Evolutionary conservation across 2,329 filamentous ascomycete genomes (phyloP).

Genomic region (Thelonectria rubi): DNA sequence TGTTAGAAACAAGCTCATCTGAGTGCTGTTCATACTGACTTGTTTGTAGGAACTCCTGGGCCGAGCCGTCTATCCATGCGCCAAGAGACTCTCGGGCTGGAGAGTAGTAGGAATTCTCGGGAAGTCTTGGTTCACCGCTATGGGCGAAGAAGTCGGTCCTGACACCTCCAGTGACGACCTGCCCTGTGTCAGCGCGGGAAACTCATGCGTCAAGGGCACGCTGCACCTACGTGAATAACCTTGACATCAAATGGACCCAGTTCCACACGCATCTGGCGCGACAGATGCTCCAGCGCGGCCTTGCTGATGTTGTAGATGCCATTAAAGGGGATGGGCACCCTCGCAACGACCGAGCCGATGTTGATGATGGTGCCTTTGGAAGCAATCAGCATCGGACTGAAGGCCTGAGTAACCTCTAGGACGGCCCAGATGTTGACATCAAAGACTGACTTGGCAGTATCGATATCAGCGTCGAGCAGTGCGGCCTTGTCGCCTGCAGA

Average conservation of each 20-base stretch:
- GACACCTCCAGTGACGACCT: slow-evolving; percentile 46
- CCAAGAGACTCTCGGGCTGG: slow-evolving; percentile 28
- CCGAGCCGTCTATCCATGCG: slow-evolving; percentile 29
- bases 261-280: slow-evolving; percentile 53
- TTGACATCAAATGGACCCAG: slow-evolving; percentile 47
- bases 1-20: slow-evolving; percentile 8
- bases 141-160: slow-evolving; percentile 48
- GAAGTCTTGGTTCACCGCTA: slow-evolving; percentile 52
- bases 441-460: slow-evolving; percentile 42
- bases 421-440: slow-evolving; percentile 52
- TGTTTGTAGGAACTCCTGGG: slow-evolving; percentile 16
- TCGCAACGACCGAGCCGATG: slow-evolving; percentile 50
- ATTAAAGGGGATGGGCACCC: slow-evolving; percentile 43
- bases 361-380: slow-evolving; percentile 50
- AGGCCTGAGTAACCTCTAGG: slow-evolving; percentile 51
- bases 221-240: slow-evolving; percentile 41
- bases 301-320: slow-evolving; percentile 55
- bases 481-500: slow-evolving; percentile 31
- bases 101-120: slow-evolving; percentile 41
- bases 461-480: slow-evolving; percentile 35
- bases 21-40: slow-evolving; percentile 14
- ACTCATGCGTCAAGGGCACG: too few species aligned
- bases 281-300: slow-evolving; percentile 51
- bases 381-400: slow-evolving; percentile 49
- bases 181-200: neutral